These are phyloP conservation scores for Scytalidium sp. DNA, from an alignment of 2,329 filamentous ascomycete species.

Conservation along the genomic window DNA sequence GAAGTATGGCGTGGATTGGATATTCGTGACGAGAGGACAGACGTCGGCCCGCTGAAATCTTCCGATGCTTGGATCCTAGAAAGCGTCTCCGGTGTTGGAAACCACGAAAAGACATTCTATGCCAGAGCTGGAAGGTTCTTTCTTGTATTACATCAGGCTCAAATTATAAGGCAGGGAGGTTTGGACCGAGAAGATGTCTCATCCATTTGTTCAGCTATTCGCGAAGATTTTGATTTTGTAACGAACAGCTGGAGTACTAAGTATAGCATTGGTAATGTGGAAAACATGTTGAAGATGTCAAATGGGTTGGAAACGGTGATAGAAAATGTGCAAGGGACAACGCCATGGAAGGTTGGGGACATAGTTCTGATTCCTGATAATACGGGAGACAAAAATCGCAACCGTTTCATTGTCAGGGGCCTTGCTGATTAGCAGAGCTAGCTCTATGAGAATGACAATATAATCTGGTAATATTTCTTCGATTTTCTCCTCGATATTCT, in stretches of 20 bases:
- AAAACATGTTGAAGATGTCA: not conserved
- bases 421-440: too few species aligned
- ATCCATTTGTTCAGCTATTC: not conserved
- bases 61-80: constrained; percentile 8
- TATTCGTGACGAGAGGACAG: too few species aligned
- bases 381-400: not conserved
- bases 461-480: too few species aligned
- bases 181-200: not conserved
- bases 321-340: not conserved
- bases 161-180: not conserved
- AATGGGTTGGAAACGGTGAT: not conserved
- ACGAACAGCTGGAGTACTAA: not conserved
- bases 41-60: not conserved
- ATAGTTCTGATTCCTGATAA: not conserved
- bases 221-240: not conserved
- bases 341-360: not conserved
- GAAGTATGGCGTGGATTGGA: constrained; percentile 14
- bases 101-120: not conserved
- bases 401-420: not conserved
- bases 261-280: not conserved
- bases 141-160: not conserved
- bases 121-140: not conserved
- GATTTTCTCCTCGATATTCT: too few species aligned
- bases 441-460: too few species aligned
- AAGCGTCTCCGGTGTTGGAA: constrained; percentile 1